Evolutionary conservation across 768 basidiomycete genomes (phyloP).

Genomic region (Trametes cubensis): DNA sequence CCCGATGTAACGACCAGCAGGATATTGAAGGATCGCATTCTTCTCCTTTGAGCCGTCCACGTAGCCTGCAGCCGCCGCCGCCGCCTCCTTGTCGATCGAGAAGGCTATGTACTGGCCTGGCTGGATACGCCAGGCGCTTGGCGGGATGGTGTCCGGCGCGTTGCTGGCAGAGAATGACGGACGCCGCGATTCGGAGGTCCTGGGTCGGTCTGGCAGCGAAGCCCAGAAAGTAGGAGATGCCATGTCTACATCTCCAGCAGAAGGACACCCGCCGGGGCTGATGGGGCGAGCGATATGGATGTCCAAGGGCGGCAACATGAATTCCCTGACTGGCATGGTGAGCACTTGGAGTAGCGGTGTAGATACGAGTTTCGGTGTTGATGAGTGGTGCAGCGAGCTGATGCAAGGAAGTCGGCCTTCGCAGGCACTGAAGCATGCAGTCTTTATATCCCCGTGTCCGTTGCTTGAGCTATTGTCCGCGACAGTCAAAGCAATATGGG

Average conservation of each 20-base stretch:
- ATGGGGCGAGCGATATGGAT: constrained; percentile 14
- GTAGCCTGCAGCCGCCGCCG: constrained; percentile 8
- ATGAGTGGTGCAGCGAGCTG: background rate
- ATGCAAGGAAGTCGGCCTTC: background rate
- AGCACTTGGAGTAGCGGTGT: background rate
- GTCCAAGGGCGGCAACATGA: constrained; percentile 11
- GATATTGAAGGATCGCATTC: constrained; percentile 11
- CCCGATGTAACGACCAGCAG: constrained; percentile 27
- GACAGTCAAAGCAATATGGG: constrained; percentile 11
- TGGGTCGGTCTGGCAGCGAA: constrained; percentile 17
- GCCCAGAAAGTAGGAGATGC: constrained; percentile 12
- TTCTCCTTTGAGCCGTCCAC: constrained; percentile 10
- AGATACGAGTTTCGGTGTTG: background rate
- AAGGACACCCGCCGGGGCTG: constrained; percentile 21
- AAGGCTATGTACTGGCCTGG: constrained; percentile 29
- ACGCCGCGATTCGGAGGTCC: constrained; percentile 19
- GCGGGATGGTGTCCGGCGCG: constrained; percentile 11
- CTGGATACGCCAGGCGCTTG: constrained; percentile 17
- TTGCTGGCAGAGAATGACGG: constrained; percentile 18
- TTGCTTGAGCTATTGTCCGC: constrained; percentile 15
- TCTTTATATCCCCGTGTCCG: constrained; percentile 7
- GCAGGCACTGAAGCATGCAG: background rate
- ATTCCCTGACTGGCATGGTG: constrained; percentile 13
- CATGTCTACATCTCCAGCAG: constrained; percentile 17
- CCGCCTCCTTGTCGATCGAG: constrained; percentile 22